phyloP scores from a whole-genome alignment of 176 grass and related monocot genomes.

The Aegilops tauschii region DNA sequence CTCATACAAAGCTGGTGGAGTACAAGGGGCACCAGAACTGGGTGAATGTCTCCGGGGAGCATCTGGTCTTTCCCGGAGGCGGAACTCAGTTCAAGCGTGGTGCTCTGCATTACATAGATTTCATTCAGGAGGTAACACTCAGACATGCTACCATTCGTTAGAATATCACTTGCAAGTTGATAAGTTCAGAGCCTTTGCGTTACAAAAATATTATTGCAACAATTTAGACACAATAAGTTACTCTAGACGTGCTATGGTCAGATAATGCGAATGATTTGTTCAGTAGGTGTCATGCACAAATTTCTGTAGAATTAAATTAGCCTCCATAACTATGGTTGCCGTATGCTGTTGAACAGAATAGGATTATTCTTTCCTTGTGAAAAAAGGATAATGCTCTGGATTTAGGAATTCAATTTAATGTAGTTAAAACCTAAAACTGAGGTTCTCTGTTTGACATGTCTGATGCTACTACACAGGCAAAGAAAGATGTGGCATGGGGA shows the following conservation, averaged over 20 bases:
- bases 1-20: slow-evolving; percentile 67
- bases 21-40: slow-evolving; percentile 94
- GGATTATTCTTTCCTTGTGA: neutral
- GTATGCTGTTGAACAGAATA: neutral
- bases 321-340: neutral
- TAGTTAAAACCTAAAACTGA: neutral
- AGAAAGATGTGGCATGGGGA: slow-evolving; percentile 73
- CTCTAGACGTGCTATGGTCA: neutral
- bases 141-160: neutral
- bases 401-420: neutral
- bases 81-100: slow-evolving; percentile 91
- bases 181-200: neutral
- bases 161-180: neutral
- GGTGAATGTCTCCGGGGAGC: slow-evolving; percentile 74
- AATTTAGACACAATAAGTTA: neutral
- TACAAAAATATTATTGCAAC: neutral
- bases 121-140: slow-evolving; percentile 60
- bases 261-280: neutral
- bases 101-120: slow-evolving; percentile 79
- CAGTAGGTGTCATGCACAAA: neutral
- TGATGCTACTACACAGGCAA: slow-evolving; percentile 45
- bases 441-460: neutral
- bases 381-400: neutral
- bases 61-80: slow-evolving; percentile 70
- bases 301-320: neutral